Conservation (phyloP, 129 eudicot genomes). For the Rutidosis leptorrhynchoides region DNA sequence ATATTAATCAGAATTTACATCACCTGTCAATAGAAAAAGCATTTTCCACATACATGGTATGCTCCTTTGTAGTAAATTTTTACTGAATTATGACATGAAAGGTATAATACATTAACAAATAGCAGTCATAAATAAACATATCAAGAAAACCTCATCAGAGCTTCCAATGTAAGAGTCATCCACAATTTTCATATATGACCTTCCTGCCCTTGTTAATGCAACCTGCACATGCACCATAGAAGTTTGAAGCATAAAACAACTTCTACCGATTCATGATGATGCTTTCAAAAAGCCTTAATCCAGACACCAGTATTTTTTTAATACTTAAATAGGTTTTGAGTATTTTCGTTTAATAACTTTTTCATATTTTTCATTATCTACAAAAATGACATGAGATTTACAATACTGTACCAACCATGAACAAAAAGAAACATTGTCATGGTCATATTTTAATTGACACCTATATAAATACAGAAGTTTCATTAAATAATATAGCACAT, state of each 20-base stretch:
- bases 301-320: slow-evolving; percentile 11
- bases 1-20: slow-evolving; percentile 10
- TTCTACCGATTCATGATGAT: slow-evolving; percentile 15
- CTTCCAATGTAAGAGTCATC: slow-evolving; percentile 77
- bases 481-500: slow-evolving; percentile 34
- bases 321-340: slow-evolving; percentile 9
- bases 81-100: slow-evolving; percentile 12
- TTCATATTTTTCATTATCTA: slow-evolving; percentile 91
- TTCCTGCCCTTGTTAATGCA: slow-evolving; percentile 61
- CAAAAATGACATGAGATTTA: slow-evolving; percentile 73
- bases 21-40: slow-evolving; percentile 79
- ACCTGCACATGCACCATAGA: slow-evolving; percentile 39
- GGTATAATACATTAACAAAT: slow-evolving; percentile 7
- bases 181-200: slow-evolving; percentile 77
- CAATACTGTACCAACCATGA: slow-evolving; percentile 45
- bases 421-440: slow-evolving; percentile 26
- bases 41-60: slow-evolving; percentile 45
- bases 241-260: slow-evolving; percentile 18
- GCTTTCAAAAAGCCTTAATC: slow-evolving; percentile 2
- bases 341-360: slow-evolving; percentile 50
- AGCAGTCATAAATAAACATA: slow-evolving; percentile 5
- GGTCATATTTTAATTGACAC: background rate
- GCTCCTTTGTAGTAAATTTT: slow-evolving; percentile 38
- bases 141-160: slow-evolving; percentile 65
- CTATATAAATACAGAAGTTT: background rate